phyloP scores from a whole-genome alignment of 2,329 filamentous ascomycete genomes.

The Triangularia setosa region DNA sequence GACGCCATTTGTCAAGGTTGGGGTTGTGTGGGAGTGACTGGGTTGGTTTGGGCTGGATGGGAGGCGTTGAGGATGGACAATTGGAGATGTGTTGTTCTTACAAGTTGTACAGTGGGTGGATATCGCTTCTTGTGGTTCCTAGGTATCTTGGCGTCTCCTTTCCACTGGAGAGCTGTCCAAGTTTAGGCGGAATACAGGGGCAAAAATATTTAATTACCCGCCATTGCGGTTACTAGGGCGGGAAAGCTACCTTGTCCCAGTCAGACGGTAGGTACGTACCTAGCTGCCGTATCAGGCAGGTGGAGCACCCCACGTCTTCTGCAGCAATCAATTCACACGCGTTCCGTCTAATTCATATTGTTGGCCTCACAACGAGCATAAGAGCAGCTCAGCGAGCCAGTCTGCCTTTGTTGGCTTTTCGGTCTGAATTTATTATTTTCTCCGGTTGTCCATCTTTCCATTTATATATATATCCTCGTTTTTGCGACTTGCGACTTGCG shows the following conservation, averaged over 20 bases:
- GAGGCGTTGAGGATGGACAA: neutral
- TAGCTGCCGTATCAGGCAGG: neutral
- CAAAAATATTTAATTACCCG: neutral
- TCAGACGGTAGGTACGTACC: neutral
- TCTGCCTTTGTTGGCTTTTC: conserved; percentile 6
- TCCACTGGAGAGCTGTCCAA: neutral
- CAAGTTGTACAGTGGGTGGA: neutral
- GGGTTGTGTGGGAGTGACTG: neutral
- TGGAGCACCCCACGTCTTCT: neutral
- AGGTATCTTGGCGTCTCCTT: neutral
- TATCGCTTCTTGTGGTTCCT: neutral
- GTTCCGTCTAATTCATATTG: neutral
- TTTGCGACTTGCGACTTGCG: neutral
- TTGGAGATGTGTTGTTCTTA: neutral
- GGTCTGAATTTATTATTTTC: neutral
- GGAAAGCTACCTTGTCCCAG: neutral
- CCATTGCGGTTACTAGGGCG: neutral
- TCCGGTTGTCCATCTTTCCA: neutral
- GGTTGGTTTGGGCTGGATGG: neutral
- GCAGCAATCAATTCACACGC: neutral
- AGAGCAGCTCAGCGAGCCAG: neutral
- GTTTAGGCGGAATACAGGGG: neutral
- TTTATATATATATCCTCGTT: neutral
- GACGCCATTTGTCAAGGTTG: conserved; percentile 25
- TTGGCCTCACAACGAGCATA: neutral